A percentile compares a stretch with the other conserved stretches of the same genome.
These are phyloP conservation scores for Kwoniella dejecticola DNA, from an alignment of 768 basidiomycete genomes.

Conservation along the genomic window DNA sequence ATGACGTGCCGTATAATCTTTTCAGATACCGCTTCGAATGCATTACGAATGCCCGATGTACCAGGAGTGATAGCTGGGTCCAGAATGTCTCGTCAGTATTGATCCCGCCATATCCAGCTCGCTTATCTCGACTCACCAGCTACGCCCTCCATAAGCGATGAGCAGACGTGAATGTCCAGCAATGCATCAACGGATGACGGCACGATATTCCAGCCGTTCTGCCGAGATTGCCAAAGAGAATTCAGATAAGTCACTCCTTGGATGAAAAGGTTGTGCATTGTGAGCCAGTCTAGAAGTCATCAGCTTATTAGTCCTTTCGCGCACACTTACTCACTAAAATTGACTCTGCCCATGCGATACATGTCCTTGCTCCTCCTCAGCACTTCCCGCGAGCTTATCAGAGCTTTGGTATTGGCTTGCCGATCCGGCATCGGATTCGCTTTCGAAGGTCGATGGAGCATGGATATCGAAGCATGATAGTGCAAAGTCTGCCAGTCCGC, in stretches of 20 bases:
- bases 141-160: slow-evolving; percentile 24
- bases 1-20: slow-evolving; percentile 12
- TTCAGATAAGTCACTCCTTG: slow-evolving; percentile 37
- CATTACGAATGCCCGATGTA: slow-evolving; percentile 18
- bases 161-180: slow-evolving; percentile 31
- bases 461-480: slow-evolving; percentile 9
- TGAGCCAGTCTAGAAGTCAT: slow-evolving; percentile 17
- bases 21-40: slow-evolving; percentile 17
- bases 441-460: slow-evolving; percentile 22
- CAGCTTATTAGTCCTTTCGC: not conserved
- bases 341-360: slow-evolving; percentile 16
- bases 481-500: slow-evolving; percentile 21
- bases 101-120: not conserved
- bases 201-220: slow-evolving; percentile 25
- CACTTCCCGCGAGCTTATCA: not conserved
- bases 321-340: slow-evolving; percentile 14
- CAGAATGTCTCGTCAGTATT: too few species aligned
- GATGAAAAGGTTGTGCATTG: slow-evolving; percentile 28
- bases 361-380: slow-evolving; percentile 28
- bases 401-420: not conserved
- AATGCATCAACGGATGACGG: slow-evolving; percentile 29
- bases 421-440: slow-evolving; percentile 14
- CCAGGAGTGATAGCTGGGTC: slow-evolving; percentile 18
- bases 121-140: slow-evolving; percentile 22
- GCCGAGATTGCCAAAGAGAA: slow-evolving; percentile 20